Evolutionary conservation across 257 asterid genomes (phyloP), one percentile per base, ranked within the genome.

Genomic region (Rubia yunnanensis): DNA sequence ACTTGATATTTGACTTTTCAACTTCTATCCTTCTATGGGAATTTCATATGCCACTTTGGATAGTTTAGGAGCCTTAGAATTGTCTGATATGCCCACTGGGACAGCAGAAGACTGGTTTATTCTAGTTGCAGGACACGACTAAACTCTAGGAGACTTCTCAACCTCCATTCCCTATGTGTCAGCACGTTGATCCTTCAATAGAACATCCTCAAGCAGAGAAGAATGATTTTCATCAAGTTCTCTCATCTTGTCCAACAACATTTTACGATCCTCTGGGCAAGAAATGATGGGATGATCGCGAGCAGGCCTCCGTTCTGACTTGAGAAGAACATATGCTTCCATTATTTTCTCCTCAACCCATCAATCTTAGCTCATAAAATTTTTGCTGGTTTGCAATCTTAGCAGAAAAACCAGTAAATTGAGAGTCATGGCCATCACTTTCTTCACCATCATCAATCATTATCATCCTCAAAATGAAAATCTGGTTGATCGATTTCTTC

Each of bases 201-300:
- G 27, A 71, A 80, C 69, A 67, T 78, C 85, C 64, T 84, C 92
- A 69, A 87, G 35, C 52, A 79, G 81, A 65, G 81, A 87, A 77
- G n/a, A n/a, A n/a, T 89, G 95, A 63, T 84, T 80, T 38, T 67
- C 79, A 56, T 89, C 89, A 70, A 92, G 84, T 79, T 81, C 83
- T 74, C 81, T 84, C 74, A 84, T 73, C 98, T 92, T 89, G 72
- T 87, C 92, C 82, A 89, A 64, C 68, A 92, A 81, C 73, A 78
- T 80, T 85, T 83, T 87, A 63, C 87, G 85, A 85, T 89, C 94
- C 75, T 84, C 95, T 35, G 89, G 82, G 67, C 89, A 95, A 75
- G 87, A 71, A 75, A 89, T 75, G 69, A 92, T 95, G 65, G 99
- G 99, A 83, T 89, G 97, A 79, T 89, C 99, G 72, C 96, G 91